phyloP scores from a whole-genome alignment of 768 basidiomycete genomes.

The Cystobasidium tubakii region DNA sequence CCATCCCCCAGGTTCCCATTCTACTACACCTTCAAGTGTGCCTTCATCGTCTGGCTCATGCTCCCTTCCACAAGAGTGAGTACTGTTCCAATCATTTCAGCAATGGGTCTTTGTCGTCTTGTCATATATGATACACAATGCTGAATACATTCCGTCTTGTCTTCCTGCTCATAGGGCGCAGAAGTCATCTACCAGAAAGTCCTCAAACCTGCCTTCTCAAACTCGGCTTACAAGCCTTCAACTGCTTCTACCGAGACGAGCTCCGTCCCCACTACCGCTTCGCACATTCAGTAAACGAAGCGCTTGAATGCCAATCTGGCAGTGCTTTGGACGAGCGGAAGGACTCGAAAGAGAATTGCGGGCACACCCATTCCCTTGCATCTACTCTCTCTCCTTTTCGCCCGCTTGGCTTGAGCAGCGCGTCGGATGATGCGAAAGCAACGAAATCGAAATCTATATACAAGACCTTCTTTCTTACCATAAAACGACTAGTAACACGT shows the following conservation, averaged over 20 bases:
- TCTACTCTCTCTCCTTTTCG: too few species aligned
- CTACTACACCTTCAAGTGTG: conserved; percentile 51
- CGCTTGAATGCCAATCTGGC: not conserved
- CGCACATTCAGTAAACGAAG: not conserved
- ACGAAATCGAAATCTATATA: too few species aligned
- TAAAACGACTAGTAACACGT: too few species aligned
- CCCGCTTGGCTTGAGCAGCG: too few species aligned
- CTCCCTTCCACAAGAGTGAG: conserved; percentile 41
- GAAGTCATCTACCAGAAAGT: conserved; percentile 69
- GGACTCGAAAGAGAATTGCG: too few species aligned
- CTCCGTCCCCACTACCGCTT: conserved; percentile 9
- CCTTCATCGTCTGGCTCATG: conserved; percentile 51
- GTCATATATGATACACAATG: not conserved
- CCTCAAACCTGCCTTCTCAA: conserved; percentile 59
- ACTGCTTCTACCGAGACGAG: conserved; percentile 12
- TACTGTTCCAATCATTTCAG: not conserved
- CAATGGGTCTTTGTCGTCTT: too few species aligned
- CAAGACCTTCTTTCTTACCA: too few species aligned
- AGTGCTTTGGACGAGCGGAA: too few species aligned
- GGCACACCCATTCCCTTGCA: too few species aligned
- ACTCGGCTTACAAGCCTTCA: conserved; percentile 32
- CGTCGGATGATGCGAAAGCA: too few species aligned
- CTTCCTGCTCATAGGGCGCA: conserved; percentile 63
- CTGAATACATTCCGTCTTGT: conserved; percentile 9
- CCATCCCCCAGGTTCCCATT: conserved; percentile 49